Evolutionary conservation across 768 basidiomycete genomes (phyloP).

Genomic region (Amanita jacksonii): DNA sequence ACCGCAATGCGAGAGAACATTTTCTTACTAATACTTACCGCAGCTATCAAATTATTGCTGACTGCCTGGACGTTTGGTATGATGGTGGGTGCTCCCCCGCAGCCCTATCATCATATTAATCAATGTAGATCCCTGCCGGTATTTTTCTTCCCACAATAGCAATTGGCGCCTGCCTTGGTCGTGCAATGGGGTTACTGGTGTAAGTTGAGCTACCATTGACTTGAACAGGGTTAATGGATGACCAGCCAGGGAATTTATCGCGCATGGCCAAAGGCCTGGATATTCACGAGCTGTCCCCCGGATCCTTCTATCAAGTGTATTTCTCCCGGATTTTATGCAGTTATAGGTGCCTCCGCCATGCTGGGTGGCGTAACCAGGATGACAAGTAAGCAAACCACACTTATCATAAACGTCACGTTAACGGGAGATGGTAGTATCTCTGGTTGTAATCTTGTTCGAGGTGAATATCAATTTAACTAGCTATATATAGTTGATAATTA

Average conservation of each 20-base stretch:
- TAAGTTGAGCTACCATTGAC: slow-evolving; percentile 21
- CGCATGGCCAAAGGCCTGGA: slow-evolving; percentile 57
- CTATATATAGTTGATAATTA: not conserved
- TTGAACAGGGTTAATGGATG: not conserved
- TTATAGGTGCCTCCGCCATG: slow-evolving; percentile 71
- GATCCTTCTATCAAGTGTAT: slow-evolving; percentile 61
- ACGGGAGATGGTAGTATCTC: slow-evolving; percentile 39
- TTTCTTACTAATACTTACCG: slow-evolving; percentile 55
- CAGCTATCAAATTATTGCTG: slow-evolving; percentile 47
- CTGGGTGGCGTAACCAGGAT: slow-evolving; percentile 68
- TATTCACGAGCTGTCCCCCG: slow-evolving; percentile 64
- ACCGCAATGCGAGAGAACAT: slow-evolving; percentile 60
- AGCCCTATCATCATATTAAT: not conserved
- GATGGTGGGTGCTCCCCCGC: slow-evolving; percentile 44
- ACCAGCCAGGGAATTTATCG: slow-evolving; percentile 56
- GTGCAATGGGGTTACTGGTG: slow-evolving; percentile 62
- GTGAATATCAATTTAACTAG: slow-evolving; percentile 18
- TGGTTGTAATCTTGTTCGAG: slow-evolving; percentile 73
- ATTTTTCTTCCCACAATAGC: slow-evolving; percentile 72
- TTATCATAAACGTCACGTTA: slow-evolving; percentile 4
- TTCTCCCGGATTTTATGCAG: slow-evolving; percentile 69
- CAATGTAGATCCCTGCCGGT: slow-evolving; percentile 57
- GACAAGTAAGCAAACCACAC: slow-evolving; percentile 42
- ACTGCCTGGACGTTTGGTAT: slow-evolving; percentile 77
- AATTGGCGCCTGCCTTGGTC: slow-evolving; percentile 64